Base-by-base conservation (phyloP, 176 grass and related monocot species). In the Thinopyrum elongatum region DNA sequence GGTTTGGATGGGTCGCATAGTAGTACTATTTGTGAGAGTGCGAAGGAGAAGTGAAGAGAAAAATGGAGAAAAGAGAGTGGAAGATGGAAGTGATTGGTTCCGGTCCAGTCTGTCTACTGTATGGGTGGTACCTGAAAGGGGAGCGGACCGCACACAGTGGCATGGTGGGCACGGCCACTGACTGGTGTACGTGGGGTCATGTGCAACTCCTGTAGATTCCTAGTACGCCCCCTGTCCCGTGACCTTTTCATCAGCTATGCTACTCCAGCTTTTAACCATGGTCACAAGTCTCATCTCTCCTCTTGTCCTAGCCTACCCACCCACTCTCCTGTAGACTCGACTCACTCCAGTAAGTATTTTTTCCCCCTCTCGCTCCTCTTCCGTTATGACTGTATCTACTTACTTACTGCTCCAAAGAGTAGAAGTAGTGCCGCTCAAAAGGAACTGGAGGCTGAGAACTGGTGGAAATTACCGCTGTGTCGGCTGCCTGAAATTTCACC, bases 181-280 rank as follows among this genome's bases (percentile, higher is more conserved):
- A 6, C 26, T 7, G 25, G n/a, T 38, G 33, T 83, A 44, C 81
- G 69, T 83, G 69, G 69, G 81, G 81, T 71, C 81, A 15, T 83
- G 25, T 60, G 69, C 57, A 76, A 84, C 82, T 84, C 58, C 38
- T 76, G 82, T 84, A 65, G 82, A 84, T 84, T 84, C 82, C 70
- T 84, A 16, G 58, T 75, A 84, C 82, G 82, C 10, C 55, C 39
- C 71, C 26, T 39, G 34, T 31, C 23, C 34, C 67, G 81, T 84
- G 70, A 84, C 70, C 59, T 75, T 84, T 72, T 47, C 38, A 46
- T 47, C 23, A 28, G 67, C 22, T 42, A 42, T 42, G 22, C 22
- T 61, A 10, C 57, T 4, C 47, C 57, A 5, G 61, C 33, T 49
- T 59, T 71, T 71, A 41, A 39, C 53, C 81, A 44, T 57, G n/a